Base-by-base conservation (phyloP, 2,329 filamentous ascomycete genomes). In the Diaporthe sp. region DNA sequence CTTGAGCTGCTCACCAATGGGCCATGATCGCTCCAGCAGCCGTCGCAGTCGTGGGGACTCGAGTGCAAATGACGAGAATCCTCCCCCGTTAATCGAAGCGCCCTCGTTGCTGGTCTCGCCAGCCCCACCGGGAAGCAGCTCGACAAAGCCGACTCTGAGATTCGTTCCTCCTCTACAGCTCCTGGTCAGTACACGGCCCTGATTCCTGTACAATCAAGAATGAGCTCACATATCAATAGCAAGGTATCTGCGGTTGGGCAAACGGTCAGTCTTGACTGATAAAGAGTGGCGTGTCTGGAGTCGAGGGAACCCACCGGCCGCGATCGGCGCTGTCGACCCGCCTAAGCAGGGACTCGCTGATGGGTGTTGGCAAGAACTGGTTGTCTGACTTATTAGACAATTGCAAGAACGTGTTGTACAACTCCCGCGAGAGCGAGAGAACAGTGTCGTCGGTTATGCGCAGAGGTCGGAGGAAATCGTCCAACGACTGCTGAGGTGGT, bases 1-100 rank as follows among this genome's bases (percentile, higher is more conserved):
- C 81, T 95, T 95, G 77, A 95, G 84, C 73, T 93, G 90, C 57
- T 95, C 91, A 65, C 89, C 90, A 79, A 96, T 96, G 10, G 93
- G 90, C 93, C 94, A 95, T 72, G 90, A 90, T 78, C 88, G 92
- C 82, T 95, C 94, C 73, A 94, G 84, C 7, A 90, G 89, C 63
- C 92, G 87, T 49, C 87, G 87, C 44, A 93, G 80, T 55, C n/a
- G 80, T 75, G 63, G 80, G 57, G 60, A 3, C 15, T 73, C 28
- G 10, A 31, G 47, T 22, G 55, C 25, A 17, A n/a, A 39, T 15
- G 31, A 12, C 7, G 47, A 53, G 47, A 39, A 25, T 12, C 47
- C 47, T 20, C 20, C 3, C 49, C 73, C 71, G 72, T 75, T 71
- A 31, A 61, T 61, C 74, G 31, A 22, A 49, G 22, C 25, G 55